Base-by-base conservation (phyloP, 192 early-diverging fungal species). In the Phycomyces blakesleeanus region DNA sequence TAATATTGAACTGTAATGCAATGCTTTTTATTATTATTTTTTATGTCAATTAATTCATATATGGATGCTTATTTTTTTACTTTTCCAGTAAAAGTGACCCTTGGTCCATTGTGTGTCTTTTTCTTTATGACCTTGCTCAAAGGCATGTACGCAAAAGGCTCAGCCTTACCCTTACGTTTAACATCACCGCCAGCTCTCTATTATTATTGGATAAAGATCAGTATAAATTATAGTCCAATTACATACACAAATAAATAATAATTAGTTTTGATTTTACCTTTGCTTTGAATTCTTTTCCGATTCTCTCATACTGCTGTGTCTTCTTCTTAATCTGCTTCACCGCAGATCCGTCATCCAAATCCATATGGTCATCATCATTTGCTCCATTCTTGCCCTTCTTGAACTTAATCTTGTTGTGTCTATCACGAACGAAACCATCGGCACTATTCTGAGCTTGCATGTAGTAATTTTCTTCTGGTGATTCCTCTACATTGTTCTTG, bases 121-220 rank as follows among this genome's bases (percentile, higher is more conserved):
- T 86, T 80, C 63, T 87, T 87, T 50, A 71, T 71, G 16, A 71
- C 66, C 50, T 78, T 73, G 44, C 78, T 83, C 51, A 99, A 79
- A 61, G 97, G 96, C 47, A 99, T 85, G 69, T 98, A 99, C n/a
- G 94, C 92, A 68, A 85, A 95, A 29, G 97, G 97, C 78, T 98
- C 95, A 5, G 91, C 78, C 67, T 85, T 87, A 47, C 89, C 92
- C 51, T 88, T 87, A 71, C 85, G 86, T 72, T 93, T 92, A 59
- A 99, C 85, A 84, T 99, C 97, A 63, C 96, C 95, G 51, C 85
- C 78, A 11, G 95, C 95, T 70, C 86, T 85, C 74, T 71, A 51
- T 55, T 37, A 55, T n/a, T n/a, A n/a, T n/a, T n/a, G n/a, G n/a
- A n/a, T n/a, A n/a, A n/a, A n/a, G n/a, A n/a, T n/a, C n/a, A n/a